Base-by-base conservation (phyloP, 768 basidiomycete genomes). In the Clavulina sp. region DNA sequence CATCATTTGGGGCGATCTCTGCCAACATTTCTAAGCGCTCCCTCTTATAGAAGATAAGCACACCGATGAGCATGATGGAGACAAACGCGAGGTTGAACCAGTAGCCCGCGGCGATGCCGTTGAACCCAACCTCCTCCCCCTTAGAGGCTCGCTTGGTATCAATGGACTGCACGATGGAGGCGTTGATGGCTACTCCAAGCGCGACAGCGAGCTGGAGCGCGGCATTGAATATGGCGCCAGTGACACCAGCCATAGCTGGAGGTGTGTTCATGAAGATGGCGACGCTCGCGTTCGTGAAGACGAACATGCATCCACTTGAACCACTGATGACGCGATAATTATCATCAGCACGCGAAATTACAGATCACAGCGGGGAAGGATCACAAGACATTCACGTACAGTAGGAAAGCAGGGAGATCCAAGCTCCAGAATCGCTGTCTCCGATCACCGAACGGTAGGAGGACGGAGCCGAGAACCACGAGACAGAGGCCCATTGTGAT, bases 181-280 rank as follows among this genome's bases (percentile, higher is more conserved):
- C 69, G 24, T 74, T 66, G 24, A 67, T 66, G 13, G 76, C 71
- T 30, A 73, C 62, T 19, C 73, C 74, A 21, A 73, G 63, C 4
- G 76, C 76, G 6, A 68, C 68, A 31, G 74, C 74, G 52, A 74
- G 63, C 59, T 78, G 73, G 1, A 76, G 67, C 7, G 72, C 71
- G 23, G 69, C 67, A 52, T 73, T 74, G 65, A 75, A 74, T 36
- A 78, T 70, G 16, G 76, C 76, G 19, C 73, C 73, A 16, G 75
- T 68, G 3, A 70, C 72, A 36, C 76, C 76, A 3, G 73, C 67
- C 58, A 73, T 69, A n/a, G 65, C 64, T 5, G 70, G 53, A 4
- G 74, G 74, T 3, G 68, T 69, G 33, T 67, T 67, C 53, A 65
- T 68, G 61, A 77, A 69, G 36, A 76, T 66, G 13, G 73, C 72